These are phyloP conservation scores for Mycena capillaripes DNA, from an alignment of 768 basidiomycete genomes.

Conservation along the genomic window DNA sequence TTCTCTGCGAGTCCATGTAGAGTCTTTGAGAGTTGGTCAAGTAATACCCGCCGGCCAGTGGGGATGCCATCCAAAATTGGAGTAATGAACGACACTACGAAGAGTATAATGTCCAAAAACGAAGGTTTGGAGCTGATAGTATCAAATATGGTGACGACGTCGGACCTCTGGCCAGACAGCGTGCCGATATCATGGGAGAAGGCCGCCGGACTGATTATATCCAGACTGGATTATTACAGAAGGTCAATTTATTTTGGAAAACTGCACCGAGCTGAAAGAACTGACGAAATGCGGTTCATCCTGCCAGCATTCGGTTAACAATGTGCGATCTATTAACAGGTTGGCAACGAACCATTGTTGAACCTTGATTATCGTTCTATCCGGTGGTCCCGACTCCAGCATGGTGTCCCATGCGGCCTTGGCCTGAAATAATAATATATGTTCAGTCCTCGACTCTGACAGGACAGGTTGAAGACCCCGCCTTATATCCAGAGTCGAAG, in stretches of 20 bases:
- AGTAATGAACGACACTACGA: not conserved
- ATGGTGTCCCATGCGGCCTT: constrained; percentile 21
- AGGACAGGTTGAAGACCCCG: not conserved
- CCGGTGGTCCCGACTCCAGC: constrained; percentile 11
- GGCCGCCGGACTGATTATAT: constrained; percentile 21
- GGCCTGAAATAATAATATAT: not conserved
- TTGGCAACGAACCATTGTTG: constrained; percentile 8
- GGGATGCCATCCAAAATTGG: not conserved
- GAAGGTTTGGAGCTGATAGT: not conserved
- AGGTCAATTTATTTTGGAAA: too few species aligned
- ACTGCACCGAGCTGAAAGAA: too few species aligned
- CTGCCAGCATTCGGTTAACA: not conserved
- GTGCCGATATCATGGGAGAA: constrained; percentile 19
- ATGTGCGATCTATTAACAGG: not conserved
- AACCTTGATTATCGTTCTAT: constrained; percentile 13
- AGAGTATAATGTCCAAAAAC: not conserved
- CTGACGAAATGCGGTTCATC: constrained; percentile 31
- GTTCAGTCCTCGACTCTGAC: not conserved
- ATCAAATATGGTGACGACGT: constrained; percentile 1
- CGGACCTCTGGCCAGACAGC: not conserved
- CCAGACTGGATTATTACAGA: not conserved
- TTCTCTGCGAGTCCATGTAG: not conserved
- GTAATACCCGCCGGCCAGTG: not conserved
- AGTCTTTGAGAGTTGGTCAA: not conserved
- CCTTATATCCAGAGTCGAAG: constrained; percentile 26